Base-by-base conservation (phyloP, 2,329 filamentous ascomycete species). In the Epichloe uncinata region DNA sequence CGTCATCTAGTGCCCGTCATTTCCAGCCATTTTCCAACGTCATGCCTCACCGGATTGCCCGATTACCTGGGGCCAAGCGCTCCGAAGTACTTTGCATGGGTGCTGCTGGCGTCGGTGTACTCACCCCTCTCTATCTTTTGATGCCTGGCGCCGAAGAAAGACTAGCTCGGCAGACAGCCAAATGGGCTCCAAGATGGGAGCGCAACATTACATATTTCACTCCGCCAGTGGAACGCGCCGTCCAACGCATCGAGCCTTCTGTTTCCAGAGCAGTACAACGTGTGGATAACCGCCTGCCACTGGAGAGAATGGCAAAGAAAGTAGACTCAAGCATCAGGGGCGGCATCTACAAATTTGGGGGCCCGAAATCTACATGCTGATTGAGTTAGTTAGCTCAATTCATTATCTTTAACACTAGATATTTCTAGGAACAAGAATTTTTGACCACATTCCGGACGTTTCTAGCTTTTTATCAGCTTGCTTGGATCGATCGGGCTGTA, bases 171-270 rank as follows among this genome's bases (percentile, higher is more conserved):
- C 75, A 78, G 62, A 80, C 77, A 3, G 66, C 69, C 52, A 72
- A 73, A 57, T 80, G 77, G 77, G 77, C 77, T 4, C 75, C 76
- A 16, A 72, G 74, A 50, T 81, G 77, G 77, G 76, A 80, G 63
- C 68, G 70, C 48, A 78, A 77, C 63, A 72, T 79, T 59, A 71
- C 66, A 54, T 74, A 73, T 66, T 73, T 79, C 60, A 64, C 67
- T 8, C 63, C 67, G n/a, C 71, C 72, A 15, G 69, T 70, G 30
- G 69, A 73, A 61, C 64, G 66, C 18, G 65, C 70, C 47, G 68
- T 75, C 40, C 71, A 73, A 55, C 69, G 72, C 48, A 67, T 76
- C 48, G 67, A 75, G 59, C 74, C 73, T 2, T 72, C 69, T 18
- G 59, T 75, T 48, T 62, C 70, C 48, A 66, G 64, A 52, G 68